phyloP scores from a whole-genome alignment of 257 asterid species.

The Jaltomata sinuosa region DNA sequence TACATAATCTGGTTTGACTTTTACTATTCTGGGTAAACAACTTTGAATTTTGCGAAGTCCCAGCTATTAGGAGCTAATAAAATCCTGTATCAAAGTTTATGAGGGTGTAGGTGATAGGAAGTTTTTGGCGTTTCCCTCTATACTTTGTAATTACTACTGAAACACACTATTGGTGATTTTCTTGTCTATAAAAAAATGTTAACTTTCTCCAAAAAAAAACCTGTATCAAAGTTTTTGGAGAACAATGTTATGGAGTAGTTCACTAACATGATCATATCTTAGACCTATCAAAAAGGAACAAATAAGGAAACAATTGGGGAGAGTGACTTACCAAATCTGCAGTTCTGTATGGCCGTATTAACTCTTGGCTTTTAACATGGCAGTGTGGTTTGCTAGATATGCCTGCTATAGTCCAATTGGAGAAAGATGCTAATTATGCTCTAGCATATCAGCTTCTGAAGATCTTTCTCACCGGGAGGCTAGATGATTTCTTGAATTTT shows the following conservation, averaged over 20 bases:
- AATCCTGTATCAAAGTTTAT: no score
- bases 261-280: background rate
- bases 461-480: conserved; percentile 64
- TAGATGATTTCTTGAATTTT: conserved; percentile 65
- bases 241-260: background rate
- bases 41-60: background rate
- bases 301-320: background rate
- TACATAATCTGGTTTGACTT: background rate
- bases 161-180: no score
- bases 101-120: no score
- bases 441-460: conserved; percentile 59
- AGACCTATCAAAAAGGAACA: background rate
- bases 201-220: no score
- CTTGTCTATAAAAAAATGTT: no score
- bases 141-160: no score
- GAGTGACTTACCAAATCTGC: background rate
- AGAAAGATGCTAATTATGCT: conserved; percentile 58
- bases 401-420: conserved; percentile 76
- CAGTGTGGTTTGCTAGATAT: conserved; percentile 75
- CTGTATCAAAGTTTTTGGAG: no score
- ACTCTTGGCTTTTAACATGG: background rate
- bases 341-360: background rate
- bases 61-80: background rate
- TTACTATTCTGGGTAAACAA: background rate
- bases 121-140: no score